A percentile compares a stretch with the other conserved stretches of the same genome.
These are phyloP conservation scores for Asterophora lycoperdoides DNA, from an alignment of 768 basidiomycete genomes.

Conservation along the genomic window DNA sequence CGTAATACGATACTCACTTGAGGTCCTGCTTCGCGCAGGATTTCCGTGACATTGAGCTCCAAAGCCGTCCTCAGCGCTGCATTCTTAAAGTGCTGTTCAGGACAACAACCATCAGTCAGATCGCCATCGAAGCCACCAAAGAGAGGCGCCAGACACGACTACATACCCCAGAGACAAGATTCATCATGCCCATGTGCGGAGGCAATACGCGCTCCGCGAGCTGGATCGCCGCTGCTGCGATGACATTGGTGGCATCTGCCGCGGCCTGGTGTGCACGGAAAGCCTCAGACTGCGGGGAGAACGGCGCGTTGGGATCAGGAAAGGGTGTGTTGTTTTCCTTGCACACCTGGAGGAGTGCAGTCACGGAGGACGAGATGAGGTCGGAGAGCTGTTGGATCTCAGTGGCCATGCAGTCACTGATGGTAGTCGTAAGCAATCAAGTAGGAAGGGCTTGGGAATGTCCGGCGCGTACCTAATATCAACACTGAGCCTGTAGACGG, in stretches of 20 bases:
- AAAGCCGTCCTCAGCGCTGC: constrained; percentile 23
- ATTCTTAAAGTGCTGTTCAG: constrained; percentile 20
- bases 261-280: constrained; percentile 25
- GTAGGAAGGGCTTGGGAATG: too few relatives aligned
- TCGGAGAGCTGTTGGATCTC: constrained; percentile 15
- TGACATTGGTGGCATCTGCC: constrained; percentile 24
- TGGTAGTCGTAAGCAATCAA: too few relatives aligned
- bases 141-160: neutral
- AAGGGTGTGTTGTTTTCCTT: constrained; percentile 17
- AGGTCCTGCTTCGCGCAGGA: constrained; percentile 31
- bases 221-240: constrained; percentile 32
- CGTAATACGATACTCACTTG: too few relatives aligned
- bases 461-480: too few relatives aligned
- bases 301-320: constrained; percentile 25
- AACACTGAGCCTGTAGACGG: too few relatives aligned
- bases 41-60: constrained; percentile 26
- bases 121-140: too few relatives aligned
- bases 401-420: neutral
- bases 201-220: constrained; percentile 27
- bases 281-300: constrained; percentile 24
- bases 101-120: too few relatives aligned
- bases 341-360: constrained; percentile 23
- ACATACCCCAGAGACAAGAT: constrained; percentile 22
- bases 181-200: constrained; percentile 21
- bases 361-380: constrained; percentile 19